phyloP scores from a whole-genome alignment of 257 asterid species.

The Penstemon davidsonii region DNA sequence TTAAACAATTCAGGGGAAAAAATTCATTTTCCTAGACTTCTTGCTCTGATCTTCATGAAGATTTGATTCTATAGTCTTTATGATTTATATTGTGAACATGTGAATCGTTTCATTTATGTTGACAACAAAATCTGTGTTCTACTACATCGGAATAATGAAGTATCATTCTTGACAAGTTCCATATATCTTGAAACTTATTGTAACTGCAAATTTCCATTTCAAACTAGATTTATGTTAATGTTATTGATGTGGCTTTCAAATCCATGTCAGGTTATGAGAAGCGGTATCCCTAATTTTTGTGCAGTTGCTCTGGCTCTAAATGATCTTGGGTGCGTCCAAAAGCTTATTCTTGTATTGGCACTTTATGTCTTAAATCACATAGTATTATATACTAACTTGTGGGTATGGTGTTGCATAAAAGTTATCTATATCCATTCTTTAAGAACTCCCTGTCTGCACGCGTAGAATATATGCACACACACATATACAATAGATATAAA shows the following conservation, averaged over 20 bases:
- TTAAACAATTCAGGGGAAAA: background rate
- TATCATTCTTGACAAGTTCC: background rate
- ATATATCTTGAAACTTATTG: constrained; percentile 7
- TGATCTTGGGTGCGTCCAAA: constrained; percentile 79
- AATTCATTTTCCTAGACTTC: constrained; percentile 7
- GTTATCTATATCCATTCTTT: constrained; percentile 12
- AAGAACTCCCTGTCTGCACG: constrained; percentile 7
- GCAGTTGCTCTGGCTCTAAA: constrained; percentile 94
- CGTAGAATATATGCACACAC: background rate
- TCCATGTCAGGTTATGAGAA: constrained; percentile 77
- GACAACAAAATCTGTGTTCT: background rate
- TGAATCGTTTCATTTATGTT: constrained; percentile 15
- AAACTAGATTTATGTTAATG: background rate
- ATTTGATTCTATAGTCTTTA: background rate
- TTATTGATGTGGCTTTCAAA: constrained; percentile 23
- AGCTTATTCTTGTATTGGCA: constrained; percentile 17
- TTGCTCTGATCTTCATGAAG: constrained; percentile 11
- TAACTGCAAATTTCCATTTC: constrained; percentile 22
- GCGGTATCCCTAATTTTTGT: constrained; percentile 94
- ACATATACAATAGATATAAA: too few species aligned
- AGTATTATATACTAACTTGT: constrained; percentile 17
- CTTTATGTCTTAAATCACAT: constrained; percentile 1
- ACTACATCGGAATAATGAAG: background rate
- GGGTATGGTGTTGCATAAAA: constrained; percentile 7
- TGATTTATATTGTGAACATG: background rate